Percentiles rank a stretch among this genome's conserved stretches.
These are phyloP conservation scores for Leishmania mexicana DNA, from an alignment of 208 protist genomes.

Conservation along the genomic window DNA sequence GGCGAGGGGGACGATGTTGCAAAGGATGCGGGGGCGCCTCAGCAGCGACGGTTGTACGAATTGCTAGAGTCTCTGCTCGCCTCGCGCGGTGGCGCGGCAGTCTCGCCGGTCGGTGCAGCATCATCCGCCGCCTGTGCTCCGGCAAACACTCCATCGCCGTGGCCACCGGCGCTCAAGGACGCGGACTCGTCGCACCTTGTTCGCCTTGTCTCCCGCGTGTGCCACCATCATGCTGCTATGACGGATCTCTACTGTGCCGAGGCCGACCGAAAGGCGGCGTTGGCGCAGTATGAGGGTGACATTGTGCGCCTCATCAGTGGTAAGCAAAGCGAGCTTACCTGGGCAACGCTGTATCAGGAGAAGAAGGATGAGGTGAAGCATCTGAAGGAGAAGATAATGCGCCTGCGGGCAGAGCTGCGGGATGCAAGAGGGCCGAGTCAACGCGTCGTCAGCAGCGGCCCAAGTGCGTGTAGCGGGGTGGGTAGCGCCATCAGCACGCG, in stretches of 20 bases:
- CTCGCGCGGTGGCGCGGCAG: neutral
- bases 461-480: neutral
- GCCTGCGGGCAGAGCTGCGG: conserved; percentile 27
- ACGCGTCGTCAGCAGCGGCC: neutral
- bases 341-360: conserved; percentile 44
- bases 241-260: conserved; percentile 14
- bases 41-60: conserved; percentile 4
- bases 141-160: neutral
- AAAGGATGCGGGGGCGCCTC: neutral
- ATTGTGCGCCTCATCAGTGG: conserved; percentile 37
- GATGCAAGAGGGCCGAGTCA: conserved; percentile 1
- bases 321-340: conserved; percentile 31
- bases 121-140: neutral
- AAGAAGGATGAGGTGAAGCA: conserved; percentile 45
- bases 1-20: neutral
- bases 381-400: conserved; percentile 46
- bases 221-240: conserved; percentile 3
- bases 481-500: conserved; percentile 22
- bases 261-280: conserved; percentile 5
- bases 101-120: neutral
- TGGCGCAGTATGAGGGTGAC: conserved; percentile 43
- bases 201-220: conserved; percentile 3
- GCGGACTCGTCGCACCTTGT: conserved; percentile 22
- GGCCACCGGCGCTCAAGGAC: conserved; percentile 1
- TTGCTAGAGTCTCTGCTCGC: conserved; percentile 15